Evolutionary conservation across 306 rosid genomes (phyloP), one percentile per base, ranked within the genome.

Genomic region (Prunus mume): DNA sequence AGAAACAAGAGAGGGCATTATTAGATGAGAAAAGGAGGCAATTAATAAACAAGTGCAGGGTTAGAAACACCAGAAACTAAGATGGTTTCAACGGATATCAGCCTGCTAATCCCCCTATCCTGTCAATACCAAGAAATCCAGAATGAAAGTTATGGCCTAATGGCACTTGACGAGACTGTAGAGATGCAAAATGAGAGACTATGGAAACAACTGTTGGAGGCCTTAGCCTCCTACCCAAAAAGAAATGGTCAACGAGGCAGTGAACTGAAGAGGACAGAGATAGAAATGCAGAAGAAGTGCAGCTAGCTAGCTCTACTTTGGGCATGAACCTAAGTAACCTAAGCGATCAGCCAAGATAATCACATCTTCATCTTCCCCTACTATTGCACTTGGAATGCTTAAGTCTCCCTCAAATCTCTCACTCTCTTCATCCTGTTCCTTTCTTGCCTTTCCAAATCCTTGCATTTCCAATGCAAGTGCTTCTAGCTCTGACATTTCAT

Each of bases 401-500:
- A 74, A 71, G 74, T 71, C 78, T 61, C 74, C 86, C 63, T 82
- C 91, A 72, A 80, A 80, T 11, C 85, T 78, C 68, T 75, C 86
- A 47, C 81, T 82, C 46, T 25, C 77, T 41, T 83, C 88, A 41
- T 76, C 92, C 14, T 15, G 56, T 10, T 80, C 93, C 27, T 66
- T 63, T 58, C 74, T 76, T 12, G 75, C 86, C 73, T 78, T 85
- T 65, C 90, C 92, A 18, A 85, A 81, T 34, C 93, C 96, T 71
- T 87, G 96, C 81, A 93, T 93, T 82, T 93, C 98, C 85, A 81
- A 50, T 3, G 97, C 98, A 50, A 91, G 87, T 75, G 79, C 88
- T 65, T 91, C 98, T 45, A 93, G 81, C 88, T 91, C 97, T n/a
- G 98, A 85, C 56, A 84, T 83, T 50, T 75, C 90, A 76, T 77